Evolutionary conservation across 768 basidiomycete species (phyloP), one percentile per base, ranked within the genome.

Genomic region (Leccinum variicolor): DNA sequence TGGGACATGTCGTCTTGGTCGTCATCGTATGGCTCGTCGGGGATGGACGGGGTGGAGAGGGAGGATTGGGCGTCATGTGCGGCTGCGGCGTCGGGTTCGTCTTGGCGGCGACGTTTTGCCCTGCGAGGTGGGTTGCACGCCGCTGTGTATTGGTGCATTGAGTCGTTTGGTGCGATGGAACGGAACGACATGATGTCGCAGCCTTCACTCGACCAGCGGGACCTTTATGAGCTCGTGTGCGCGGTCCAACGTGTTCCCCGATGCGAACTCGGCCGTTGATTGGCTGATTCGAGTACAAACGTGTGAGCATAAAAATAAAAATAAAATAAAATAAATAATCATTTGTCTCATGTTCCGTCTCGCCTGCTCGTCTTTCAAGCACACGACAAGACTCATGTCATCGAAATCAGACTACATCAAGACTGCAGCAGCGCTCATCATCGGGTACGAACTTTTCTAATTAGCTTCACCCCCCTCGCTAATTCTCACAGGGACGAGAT

Each of bases 341-440:
- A 11, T 29, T 29, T 29, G 10, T 29, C 6, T 50, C 21, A 63
- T 66, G 62, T 33, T 58, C 52, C 66, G 54, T 58, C 56, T 39
- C 10, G 41, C 25, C 6, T 55, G 17, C 2, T 33, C 19, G 29
- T 25, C 47, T 7, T 23, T n/a, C 14, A 34, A 17, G 15, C 41
- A 13, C 41, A 19, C 41, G 41, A 28, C 21, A 21, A 50, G 45
- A 29, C 14, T 9, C 26, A 28, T 53, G 52, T 19, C 53, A 14
- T 19, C 52, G 15, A 23, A 11, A 3, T 36, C 31, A 21, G 15
- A 5, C 2, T 21, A 81, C 67, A 92, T 95, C 68, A 77, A 80
- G 64, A 86, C 85, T 0, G 90, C 90, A 1, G 90, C 80, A 25
- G 87, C 87, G 0, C 76, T 92, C 57, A 80, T 92, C 47, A 91